Base-by-base conservation (phyloP, 768 basidiomycete species). In the Coprinopsis strossmayeri region DNA sequence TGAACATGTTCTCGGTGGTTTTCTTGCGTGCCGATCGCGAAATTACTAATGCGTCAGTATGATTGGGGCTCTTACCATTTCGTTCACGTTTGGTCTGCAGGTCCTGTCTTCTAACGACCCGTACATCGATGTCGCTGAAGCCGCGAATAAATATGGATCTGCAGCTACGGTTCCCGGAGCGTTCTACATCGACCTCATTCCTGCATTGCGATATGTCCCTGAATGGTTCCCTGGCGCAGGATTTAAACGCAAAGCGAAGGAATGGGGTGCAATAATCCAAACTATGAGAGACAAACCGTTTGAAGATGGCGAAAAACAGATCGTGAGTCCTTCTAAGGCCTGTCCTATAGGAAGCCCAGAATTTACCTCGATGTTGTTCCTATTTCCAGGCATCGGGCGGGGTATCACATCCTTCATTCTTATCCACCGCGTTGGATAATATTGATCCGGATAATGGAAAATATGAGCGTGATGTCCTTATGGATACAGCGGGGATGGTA, bases 201-300 rank as follows among this genome's bases (percentile, higher is more conserved):
- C 56, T 0, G 24, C 52, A 5, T 41, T 70, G 23, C 59, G 55
- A 10, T 58, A 69, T 46, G 49, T 67, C 13, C 69, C 69, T 0
- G 39, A 49, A 0, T 71, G 69, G 69, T 38, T 70, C 28, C 68
- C 69, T 7, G 66, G 68, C 20, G 64, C 64, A 3, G 59, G 57
- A 2, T 69, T 64, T 55, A 58, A 63, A 50, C 55, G 52, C 10
- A 38, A 49, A 32, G 48, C 52, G 11, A 25, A n/a, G 12, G 24
- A 32, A 20, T 50, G 15, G 21, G 10, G 18, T 4, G 12, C 17
- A 5, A 2, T 50, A 2, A 44, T 21, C 21, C 3, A 20, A 9
- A n/a, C 38, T 18, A 7, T 50, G 3, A 3, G 13, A 10, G 15
- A 24, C 9, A 27, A 20, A 11, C 42, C 32, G 18, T 50, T 50